Base-by-base conservation (phyloP, 768 basidiomycete genomes). In the Roridomyces roridus region DNA sequence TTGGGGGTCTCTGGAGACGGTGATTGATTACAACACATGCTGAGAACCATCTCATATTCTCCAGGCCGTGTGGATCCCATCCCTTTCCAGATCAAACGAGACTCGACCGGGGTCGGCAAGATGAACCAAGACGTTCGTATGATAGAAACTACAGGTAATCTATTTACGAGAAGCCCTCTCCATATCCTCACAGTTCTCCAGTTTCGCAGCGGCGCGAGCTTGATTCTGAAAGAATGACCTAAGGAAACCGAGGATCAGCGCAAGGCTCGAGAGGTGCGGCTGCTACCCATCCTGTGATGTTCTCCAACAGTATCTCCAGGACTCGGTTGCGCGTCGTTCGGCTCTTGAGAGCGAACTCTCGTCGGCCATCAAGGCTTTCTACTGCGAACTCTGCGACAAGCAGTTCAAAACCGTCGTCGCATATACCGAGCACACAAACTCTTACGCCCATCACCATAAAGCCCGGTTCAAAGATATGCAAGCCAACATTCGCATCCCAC, bases 371-470 rank as follows among this genome's bases (percentile, higher is more conserved):
- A 80, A 80, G 28, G 80, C 89, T 9, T 94, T 94, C 72, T 93
- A 92, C 68, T 94, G 92, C 69, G 73, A 78, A 23, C 80, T 92
- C 18, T 94, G 92, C 75, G 91, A 92, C 59, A 93, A 93, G 69
- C 92, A 94, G 69, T 94, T 93, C 74, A 82, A 87, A 69, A 94
- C 82, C 45, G 89, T 94, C 18, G 86, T 90, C 0, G 92, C 92
- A 66, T 94, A 91, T 64, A 92, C 94, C 61, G 92, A 94, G 66
- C 92, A 94, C 71, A 91, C 89, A 50, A 94, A 93, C 66, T 92
- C 92, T 7, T 93, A 92, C 62, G 89, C 91, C 0, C 91, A 93
- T 66, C 89, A 91, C 64, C 92, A 92, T 74, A 92, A 89, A 72
- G 87, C 87, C 31, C 87, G 92, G 45, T 82, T 87, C 69, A 87